These are phyloP conservation scores for Erodium maritimum DNA, from an alignment of 345 rosid genomes.

Conservation along the genomic window DNA sequence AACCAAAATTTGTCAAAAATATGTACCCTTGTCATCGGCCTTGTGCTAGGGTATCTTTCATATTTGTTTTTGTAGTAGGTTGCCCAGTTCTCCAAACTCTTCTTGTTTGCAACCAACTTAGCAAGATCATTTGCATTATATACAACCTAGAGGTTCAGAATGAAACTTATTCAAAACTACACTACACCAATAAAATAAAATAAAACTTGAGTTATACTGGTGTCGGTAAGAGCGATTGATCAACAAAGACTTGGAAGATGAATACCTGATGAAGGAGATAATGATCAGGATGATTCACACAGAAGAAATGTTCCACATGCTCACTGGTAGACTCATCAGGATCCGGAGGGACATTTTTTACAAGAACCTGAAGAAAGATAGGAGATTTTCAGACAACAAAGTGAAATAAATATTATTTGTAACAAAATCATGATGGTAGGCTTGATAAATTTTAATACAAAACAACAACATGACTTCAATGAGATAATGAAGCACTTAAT, in stretches of 20 bases:
- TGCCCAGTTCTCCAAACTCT: constrained; percentile 55
- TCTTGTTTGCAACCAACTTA: constrained; percentile 51
- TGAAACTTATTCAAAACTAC: too few relatives aligned
- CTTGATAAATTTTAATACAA: not conserved
- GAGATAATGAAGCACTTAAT: not conserved
- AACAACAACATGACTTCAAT: too few relatives aligned
- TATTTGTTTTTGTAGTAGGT: constrained; percentile 61
- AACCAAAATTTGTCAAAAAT: not conserved
- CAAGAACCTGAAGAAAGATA: constrained; percentile 54
- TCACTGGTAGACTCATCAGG: constrained; percentile 87
- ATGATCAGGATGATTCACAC: constrained; percentile 86
- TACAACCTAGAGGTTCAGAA: constrained; percentile 35
- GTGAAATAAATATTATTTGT: not conserved
- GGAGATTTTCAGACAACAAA: constrained; percentile 1
- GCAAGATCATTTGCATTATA: constrained; percentile 85
- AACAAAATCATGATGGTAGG: not conserved
- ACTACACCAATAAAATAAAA: not conserved
- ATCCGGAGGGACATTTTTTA: constrained; percentile 94
- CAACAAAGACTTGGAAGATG: not conserved
- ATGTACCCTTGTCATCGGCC: constrained; percentile 66
- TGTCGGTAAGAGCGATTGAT: not conserved
- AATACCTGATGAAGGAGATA: constrained; percentile 80
- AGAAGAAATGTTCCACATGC: constrained; percentile 90
- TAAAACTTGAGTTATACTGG: constrained; percentile 3
- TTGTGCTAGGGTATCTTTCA: constrained; percentile 44